These are phyloP conservation scores for Penicillium glabrum DNA, from an alignment of 2,329 filamentous ascomycete species.

Conservation along the genomic window DNA sequence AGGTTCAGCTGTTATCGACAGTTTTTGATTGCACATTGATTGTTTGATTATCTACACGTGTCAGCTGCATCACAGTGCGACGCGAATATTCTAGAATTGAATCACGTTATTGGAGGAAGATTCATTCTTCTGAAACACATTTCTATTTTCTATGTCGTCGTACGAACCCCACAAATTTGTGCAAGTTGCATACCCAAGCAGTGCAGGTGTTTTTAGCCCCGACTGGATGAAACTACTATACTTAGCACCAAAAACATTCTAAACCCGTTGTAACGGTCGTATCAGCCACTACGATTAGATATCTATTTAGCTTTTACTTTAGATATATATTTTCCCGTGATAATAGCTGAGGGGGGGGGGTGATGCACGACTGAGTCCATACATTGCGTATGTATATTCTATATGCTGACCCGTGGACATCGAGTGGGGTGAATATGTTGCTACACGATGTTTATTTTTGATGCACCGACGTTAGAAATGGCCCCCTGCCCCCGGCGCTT, in stretches of 20 bases:
- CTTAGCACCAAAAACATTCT: not conserved
- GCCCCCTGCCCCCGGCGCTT: not conserved
- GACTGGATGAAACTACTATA: not conserved
- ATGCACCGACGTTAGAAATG: not conserved
- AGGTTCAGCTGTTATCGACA: not conserved
- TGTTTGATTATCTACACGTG: not conserved
- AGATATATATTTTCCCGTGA: not conserved
- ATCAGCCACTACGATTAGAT: not conserved
- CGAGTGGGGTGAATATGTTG: not conserved
- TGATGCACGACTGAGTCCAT: not conserved
- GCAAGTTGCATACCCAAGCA: not conserved
- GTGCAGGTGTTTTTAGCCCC: not conserved
- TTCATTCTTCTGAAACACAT: not conserved
- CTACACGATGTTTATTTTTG: not conserved
- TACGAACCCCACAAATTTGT: not conserved
- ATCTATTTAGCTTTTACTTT: not conserved
- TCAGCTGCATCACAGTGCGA: not conserved
- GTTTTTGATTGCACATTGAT: not conserved
- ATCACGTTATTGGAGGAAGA: not conserved
- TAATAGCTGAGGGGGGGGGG: not conserved
- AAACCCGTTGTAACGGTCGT: not conserved
- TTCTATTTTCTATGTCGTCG: not conserved
- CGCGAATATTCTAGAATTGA: not conserved
- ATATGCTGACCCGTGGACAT: not conserved
- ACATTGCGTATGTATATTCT: not conserved